A percentile compares a stretch with the other conserved stretches of the same genome.
Evolutionary conservation across 1,284 basidiomycete genomes (phyloP).

Genomic region (Omphalotus olearius): DNA sequence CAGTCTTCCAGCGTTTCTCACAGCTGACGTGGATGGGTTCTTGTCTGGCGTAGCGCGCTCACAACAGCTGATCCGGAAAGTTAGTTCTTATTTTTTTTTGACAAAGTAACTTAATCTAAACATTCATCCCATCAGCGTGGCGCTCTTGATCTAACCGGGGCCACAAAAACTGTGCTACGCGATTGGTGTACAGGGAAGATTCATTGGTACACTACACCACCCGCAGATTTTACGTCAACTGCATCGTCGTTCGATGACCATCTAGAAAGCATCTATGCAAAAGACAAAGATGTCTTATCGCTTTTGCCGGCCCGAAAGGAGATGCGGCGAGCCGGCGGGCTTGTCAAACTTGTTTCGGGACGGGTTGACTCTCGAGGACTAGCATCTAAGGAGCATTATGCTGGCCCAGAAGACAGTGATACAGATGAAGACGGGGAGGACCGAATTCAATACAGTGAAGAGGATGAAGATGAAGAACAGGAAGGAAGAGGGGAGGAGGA

Average conservation of each 20-base stretch:
- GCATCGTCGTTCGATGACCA: constrained; percentile 17
- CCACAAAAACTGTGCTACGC: constrained; percentile 80
- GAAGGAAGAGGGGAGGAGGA: constrained; percentile 20
- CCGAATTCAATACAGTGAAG: constrained; percentile 16
- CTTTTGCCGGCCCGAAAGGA: constrained; percentile 56
- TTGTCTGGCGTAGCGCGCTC: constrained; percentile 80
- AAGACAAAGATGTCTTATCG: constrained; percentile 43
- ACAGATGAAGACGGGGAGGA: constrained; percentile 26
- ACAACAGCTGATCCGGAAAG: constrained; percentile 81
- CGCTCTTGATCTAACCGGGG: constrained; percentile 72
- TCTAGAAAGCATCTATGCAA: constrained; percentile 31
- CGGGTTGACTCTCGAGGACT: constrained; percentile 50
- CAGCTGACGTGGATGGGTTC: constrained; percentile 72
- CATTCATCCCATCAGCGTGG: constrained; percentile 52
- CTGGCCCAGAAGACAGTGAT: constrained; percentile 22
- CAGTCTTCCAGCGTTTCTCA: constrained; percentile 81
- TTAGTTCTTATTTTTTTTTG: constrained; percentile 25
- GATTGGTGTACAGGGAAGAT: constrained; percentile 89
- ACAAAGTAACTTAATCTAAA: neutral
- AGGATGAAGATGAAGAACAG: constrained; percentile 28
- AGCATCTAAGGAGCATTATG: constrained; percentile 51
- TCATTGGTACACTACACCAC: constrained; percentile 72
- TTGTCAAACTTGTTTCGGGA: constrained; percentile 55
- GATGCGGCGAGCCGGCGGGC: constrained; percentile 52
- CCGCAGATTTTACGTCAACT: constrained; percentile 26